Conservation (phyloP, 352 stramenopile genomes). For the Lagenidium giganteum region DNA sequence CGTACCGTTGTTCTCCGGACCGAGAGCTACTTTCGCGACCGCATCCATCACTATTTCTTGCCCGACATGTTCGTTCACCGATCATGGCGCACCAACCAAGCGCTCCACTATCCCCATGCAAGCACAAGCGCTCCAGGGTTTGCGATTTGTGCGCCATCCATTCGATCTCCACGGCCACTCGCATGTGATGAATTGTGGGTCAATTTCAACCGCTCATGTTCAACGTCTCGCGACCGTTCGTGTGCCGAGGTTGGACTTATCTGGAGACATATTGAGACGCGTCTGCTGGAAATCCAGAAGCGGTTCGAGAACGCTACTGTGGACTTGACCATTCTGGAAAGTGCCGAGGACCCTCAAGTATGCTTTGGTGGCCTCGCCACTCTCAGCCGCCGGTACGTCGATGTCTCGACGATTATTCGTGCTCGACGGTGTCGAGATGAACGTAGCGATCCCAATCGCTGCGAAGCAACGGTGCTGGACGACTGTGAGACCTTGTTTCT, state of each 20-base stretch:
- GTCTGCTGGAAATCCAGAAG: slow-evolving; percentile 1
- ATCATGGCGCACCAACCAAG: slow-evolving; percentile 7
- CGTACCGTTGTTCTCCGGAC: no score
- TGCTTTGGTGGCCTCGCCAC: neutral
- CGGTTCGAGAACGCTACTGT: slow-evolving; percentile 6
- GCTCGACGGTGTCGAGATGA: slow-evolving; percentile 15
- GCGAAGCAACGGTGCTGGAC: no score
- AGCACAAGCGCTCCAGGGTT: no score
- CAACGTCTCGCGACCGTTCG: no score
- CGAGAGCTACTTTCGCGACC: slow-evolving; percentile 9
- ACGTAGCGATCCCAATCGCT: no score
- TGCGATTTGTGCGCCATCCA: no score
- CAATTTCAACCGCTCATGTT: no score
- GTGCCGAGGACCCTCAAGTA: slow-evolving; percentile 3
- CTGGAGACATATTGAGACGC: slow-evolving; percentile 5
- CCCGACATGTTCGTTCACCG: slow-evolving; percentile 15
- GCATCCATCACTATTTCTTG: slow-evolving; percentile 14
- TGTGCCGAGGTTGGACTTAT: neutral
- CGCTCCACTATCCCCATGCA: slow-evolving; percentile 19
- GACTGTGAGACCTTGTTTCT: slow-evolving; percentile 13
- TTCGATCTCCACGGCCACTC: neutral
- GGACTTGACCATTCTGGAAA: slow-evolving; percentile 18
- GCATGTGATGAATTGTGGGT: neutral
- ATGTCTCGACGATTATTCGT: slow-evolving; percentile 12
- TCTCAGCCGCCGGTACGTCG: slow-evolving; percentile 2